Evolutionary conservation across 2,329 filamentous ascomycete genomes (phyloP), one percentile per base, ranked within the genome.

Genomic region (Botrytis cinerea): DNA sequence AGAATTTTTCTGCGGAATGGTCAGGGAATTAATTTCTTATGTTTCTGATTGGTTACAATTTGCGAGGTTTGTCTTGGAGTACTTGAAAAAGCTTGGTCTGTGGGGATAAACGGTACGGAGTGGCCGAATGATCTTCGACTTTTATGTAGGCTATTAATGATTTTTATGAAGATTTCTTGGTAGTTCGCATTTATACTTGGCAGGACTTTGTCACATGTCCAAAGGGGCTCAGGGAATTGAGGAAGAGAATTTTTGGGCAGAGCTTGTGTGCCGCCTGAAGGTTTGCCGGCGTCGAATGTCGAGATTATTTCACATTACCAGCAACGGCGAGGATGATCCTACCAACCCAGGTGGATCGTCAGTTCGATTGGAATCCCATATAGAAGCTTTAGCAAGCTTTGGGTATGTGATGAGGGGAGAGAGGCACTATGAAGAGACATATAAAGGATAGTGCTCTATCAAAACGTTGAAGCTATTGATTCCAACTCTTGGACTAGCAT

Each of bases 391-490:
- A 16, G 32, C 14, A 46, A 51, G 45, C 28, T 45, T 48, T 25
- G 45, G 51, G 22, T 18, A 46, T 32, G 51, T 20, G 45, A n/a
- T 35, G 28, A 66, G 28, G 63, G 48, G 32, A 51, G 35, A 40
- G 60, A 62, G 25, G 60, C 60, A 38, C 22, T 18, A 35, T 35
- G 46, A 40, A n/a, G 46, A 67, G 46, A 38, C 32, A 54, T 35
- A 54, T 10, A 5, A 54, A 38, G 32, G 35, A 54, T 35, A 54
- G 64, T 54, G 45, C 46, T 48, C 46, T 28, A 54, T 68, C 35
- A 68, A 54, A 68, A 68, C 35, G 35, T 68, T 43, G 51, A 57
- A 57, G 66, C 66, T 68, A 57, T 57, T 68, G 46, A 57, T 25
- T 68, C 48, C 66, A 68, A 18, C 40, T 43, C 35, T 68, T 5